Evolutionary conservation across 345 rosid species (phyloP), one percentile per base, ranked within the genome.

Genomic region (Rhodamnia rubescens): DNA sequence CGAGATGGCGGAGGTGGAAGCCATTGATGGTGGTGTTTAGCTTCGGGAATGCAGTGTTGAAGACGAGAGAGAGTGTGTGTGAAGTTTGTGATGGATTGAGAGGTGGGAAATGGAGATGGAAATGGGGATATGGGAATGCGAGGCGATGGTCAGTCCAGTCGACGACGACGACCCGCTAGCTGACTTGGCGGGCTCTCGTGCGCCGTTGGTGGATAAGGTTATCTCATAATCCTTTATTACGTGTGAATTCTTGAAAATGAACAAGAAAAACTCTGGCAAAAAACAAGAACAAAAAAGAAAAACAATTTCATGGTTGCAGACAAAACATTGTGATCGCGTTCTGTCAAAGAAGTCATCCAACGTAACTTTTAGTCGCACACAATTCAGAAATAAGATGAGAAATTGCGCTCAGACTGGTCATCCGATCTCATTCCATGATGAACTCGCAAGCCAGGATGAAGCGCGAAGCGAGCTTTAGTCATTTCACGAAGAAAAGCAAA

Each of bases 1-100:
- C 85, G 98, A 92, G 86, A 93, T 89, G n/a, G 93, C 94, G 53
- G 96, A 93, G 57, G 96, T 93, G 44, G 96, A 94, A 87, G 96
- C 96, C 96, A 95, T 94, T 86, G 88, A 1, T 2, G 80, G 80
- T 36, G 80, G 26, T 69, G 47, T 11, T 20, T 47, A 69, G 80
- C 80, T 36, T 69, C 80, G 26, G 47, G 24, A 36, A 36, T 32
- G 80, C 80, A 36, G 80, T 22, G 47, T 32, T 20, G 80, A 69
- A 69, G 80, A 2, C 80, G 40, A 64, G 75, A 16, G 5, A 0
- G 59, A 56, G n/a, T 22, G 59, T 1, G 44, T 0, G 58, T 18
- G 40, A 58, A 36, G 22, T 29, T 40, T 61, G 27, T 81, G 74
- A 50, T 54, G 52, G 13, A 53, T 78, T 80, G 90, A 89, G 91